A percentile compares a stretch with the other conserved stretches of the same genome.
Evolutionary conservation across 495 filamentous ascomycete species (phyloP).

Genomic region (Xylaria intraflava): DNA sequence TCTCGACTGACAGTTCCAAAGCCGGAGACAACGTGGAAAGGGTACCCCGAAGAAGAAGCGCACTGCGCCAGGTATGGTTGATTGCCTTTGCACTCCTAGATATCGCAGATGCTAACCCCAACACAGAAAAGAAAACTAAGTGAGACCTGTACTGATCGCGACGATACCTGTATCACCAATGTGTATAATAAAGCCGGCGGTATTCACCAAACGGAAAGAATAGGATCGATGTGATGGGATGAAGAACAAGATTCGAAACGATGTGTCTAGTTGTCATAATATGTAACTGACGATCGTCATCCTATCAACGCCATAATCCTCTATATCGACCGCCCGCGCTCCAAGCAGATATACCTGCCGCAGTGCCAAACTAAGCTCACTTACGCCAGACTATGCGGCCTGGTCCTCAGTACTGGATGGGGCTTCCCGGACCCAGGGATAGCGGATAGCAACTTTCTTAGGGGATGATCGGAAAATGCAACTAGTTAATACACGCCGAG

Average conservation of each 20-base stretch:
- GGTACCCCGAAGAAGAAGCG: constrained; percentile 87
- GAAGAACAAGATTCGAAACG: neutral
- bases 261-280: neutral
- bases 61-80: constrained; percentile 54
- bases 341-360: neutral
- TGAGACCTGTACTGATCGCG: neutral
- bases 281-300: neutral
- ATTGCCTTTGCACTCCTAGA: neutral
- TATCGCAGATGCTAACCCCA: neutral
- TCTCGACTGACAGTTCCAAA: constrained; percentile 31
- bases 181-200: constrained; percentile 3
- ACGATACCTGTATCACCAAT: neutral
- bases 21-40: constrained; percentile 74
- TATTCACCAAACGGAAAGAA: constrained; percentile 14
- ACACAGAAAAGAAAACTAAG: constrained; percentile 3
- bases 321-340: neutral
- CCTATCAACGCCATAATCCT: neutral
- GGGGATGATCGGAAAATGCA: neutral
- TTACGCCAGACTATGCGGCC: neutral
- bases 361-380: neutral
- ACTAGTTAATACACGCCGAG: neutral
- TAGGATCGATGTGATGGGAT: neutral
- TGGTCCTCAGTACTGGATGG: neutral
- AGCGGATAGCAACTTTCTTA: neutral
- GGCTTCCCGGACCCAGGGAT: neutral